Conservation (phyloP, 192 early-diverging fungal species). For the Podila clonocystis region DNA sequence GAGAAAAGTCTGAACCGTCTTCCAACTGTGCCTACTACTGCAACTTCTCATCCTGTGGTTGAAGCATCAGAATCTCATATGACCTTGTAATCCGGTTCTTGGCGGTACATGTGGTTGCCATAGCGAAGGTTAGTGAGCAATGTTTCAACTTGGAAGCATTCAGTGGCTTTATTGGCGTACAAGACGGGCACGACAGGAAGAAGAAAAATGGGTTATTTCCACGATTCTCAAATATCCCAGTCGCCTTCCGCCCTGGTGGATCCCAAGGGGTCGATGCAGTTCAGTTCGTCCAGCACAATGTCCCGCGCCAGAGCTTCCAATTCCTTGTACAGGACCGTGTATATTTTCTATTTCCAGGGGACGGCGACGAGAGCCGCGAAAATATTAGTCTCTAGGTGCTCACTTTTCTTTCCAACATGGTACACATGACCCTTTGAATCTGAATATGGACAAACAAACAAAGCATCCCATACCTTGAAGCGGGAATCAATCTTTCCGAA, state of each 20-base stretch:
- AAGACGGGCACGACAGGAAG: no score
- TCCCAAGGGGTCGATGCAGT: constrained; percentile 22
- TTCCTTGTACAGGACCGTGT: constrained; percentile 20
- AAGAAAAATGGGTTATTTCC: no score
- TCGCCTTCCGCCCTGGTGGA: constrained; percentile 1
- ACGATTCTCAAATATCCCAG: constrained; percentile 8
- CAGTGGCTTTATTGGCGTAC: no score
- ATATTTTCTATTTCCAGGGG: constrained; percentile 22
- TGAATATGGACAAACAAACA: neutral
- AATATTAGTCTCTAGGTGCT: neutral
- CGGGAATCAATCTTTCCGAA: constrained; percentile 29
- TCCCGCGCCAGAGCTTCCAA: constrained; percentile 24
- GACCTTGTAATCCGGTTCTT: no score
- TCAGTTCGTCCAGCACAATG: constrained; percentile 26
- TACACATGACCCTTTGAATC: neutral
- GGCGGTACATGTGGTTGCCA: no score
- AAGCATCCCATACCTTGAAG: constrained; percentile 25
- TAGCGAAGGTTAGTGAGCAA: no score
- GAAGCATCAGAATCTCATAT: no score
- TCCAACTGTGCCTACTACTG: no score
- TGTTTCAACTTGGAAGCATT: no score
- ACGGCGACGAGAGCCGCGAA: neutral
- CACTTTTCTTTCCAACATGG: neutral
- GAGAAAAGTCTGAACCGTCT: no score
- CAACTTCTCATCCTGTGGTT: no score